phyloP scores from a whole-genome alignment of 345 rosid species.

The Sapria himalayana region DNA sequence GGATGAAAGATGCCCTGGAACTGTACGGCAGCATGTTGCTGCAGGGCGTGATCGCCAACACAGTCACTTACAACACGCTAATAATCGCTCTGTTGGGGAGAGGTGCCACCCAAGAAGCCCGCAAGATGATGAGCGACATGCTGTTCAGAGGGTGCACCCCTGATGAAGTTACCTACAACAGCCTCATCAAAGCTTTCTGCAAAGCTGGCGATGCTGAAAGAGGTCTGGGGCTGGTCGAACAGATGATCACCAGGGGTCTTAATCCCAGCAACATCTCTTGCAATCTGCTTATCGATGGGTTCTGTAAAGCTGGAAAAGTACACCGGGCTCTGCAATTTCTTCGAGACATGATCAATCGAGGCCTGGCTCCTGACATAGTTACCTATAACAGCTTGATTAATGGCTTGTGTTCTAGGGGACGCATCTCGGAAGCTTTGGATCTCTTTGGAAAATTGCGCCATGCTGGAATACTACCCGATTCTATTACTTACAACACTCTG shows the following conservation, averaged over 20 bases:
- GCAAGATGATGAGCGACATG: constrained; percentile 64
- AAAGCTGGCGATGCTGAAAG: constrained; percentile 37
- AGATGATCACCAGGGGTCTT: constrained; percentile 42
- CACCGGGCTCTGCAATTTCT: constrained; percentile 44
- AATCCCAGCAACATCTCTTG: constrained; percentile 38
- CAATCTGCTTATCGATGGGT: constrained; percentile 53
- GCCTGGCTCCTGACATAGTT: constrained; percentile 55
- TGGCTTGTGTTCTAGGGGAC: constrained; percentile 48
- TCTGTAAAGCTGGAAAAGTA: constrained; percentile 42
- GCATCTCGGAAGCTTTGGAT: constrained; percentile 34
- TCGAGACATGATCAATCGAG: constrained; percentile 53
- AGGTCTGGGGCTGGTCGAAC: constrained; percentile 60
- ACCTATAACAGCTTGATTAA: constrained; percentile 66
- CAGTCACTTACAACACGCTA: constrained; percentile 60
- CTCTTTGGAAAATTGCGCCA: constrained; percentile 34
- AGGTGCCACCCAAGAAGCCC: constrained; percentile 45
- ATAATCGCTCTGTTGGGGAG: constrained; percentile 38
- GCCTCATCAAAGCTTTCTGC: constrained; percentile 53
- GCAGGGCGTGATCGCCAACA: constrained; percentile 66
- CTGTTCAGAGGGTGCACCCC: constrained; percentile 46
- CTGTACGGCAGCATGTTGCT: constrained; percentile 44
- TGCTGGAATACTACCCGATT: constrained; percentile 64
- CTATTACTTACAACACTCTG: constrained; percentile 59
- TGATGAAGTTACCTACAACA: constrained; percentile 57
- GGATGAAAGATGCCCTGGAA: constrained; percentile 36